phyloP scores from a whole-genome alignment of 148 eudicot species.

The Fagopyrum esculentum region DNA sequence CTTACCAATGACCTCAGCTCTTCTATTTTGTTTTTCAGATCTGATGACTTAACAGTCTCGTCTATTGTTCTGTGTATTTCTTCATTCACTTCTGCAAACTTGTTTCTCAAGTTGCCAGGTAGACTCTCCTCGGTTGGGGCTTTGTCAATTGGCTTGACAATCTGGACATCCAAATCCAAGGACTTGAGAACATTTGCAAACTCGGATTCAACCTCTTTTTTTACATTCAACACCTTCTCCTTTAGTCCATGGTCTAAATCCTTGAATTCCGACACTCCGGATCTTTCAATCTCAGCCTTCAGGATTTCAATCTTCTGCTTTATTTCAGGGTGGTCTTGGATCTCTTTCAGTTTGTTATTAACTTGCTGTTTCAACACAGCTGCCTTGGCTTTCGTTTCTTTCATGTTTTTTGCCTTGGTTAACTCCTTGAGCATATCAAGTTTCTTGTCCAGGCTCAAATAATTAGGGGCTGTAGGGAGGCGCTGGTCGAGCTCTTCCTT shows the following conservation, averaged over 20 bases:
- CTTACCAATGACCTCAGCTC: slow-evolving; percentile 40
- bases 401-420: slow-evolving; percentile 36
- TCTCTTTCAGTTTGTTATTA: slow-evolving; percentile 42
- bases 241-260: slow-evolving; percentile 42
- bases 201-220: slow-evolving; percentile 43
- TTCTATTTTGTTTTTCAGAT: slow-evolving; percentile 58
- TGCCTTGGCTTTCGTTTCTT: slow-evolving; percentile 37
- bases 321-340: slow-evolving; percentile 40
- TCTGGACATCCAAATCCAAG: slow-evolving; percentile 37
- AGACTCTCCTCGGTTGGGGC: slow-evolving; percentile 14
- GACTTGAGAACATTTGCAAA: slow-evolving; percentile 39
- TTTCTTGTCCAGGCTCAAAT: slow-evolving; percentile 45
- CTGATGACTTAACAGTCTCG: slow-evolving; percentile 51
- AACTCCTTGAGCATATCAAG: slow-evolving; percentile 66
- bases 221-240: slow-evolving; percentile 40
- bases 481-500: slow-evolving; percentile 50
- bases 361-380: slow-evolving; percentile 36
- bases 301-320: slow-evolving; percentile 54
- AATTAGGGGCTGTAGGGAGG: slow-evolving; percentile 60
- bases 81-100: slow-evolving; percentile 38
- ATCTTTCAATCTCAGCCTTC: slow-evolving; percentile 49
- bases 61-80: slow-evolving; percentile 48
- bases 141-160: slow-evolving; percentile 16
- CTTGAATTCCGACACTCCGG: slow-evolving; percentile 33
- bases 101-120: slow-evolving; percentile 28